phyloP scores from a whole-genome alignment of 192 early-diverging fungal species.

The Linnemannia zychae region DNA sequence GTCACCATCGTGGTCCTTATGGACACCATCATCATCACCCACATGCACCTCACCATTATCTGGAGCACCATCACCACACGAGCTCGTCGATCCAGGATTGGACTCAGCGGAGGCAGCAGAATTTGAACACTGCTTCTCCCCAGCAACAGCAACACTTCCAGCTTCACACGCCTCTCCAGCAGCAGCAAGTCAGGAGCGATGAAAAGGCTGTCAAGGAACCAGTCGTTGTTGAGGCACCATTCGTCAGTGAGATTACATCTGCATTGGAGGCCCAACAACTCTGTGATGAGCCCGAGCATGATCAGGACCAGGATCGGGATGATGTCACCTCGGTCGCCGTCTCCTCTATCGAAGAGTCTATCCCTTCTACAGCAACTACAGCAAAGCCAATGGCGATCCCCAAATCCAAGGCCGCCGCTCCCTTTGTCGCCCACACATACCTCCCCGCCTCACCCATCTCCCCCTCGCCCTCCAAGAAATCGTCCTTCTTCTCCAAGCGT shows the following conservation, averaged over 20 bases:
- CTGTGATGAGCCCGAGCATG: not conserved
- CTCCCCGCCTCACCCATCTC: conserved; percentile 2
- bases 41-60: conserved; percentile 17
- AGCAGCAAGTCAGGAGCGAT: conserved; percentile 8
- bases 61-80: conserved; percentile 9
- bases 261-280: not conserved
- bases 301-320: not conserved
- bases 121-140: not conserved
- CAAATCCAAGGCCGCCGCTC: conserved; percentile 6
- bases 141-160: not conserved
- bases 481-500: conserved; percentile 24
- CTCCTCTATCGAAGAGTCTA: not conserved
- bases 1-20: conserved; percentile 1
- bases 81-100: conserved; percentile 27
- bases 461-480: not conserved
- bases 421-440: not conserved
- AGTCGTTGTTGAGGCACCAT: not conserved
- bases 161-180: not conserved
- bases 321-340: not conserved
- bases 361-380: not conserved
- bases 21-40: conserved; percentile 4
- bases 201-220: not conserved
- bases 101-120: conserved; percentile 23
- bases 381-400: conserved; percentile 15
- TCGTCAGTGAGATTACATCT: not conserved